Percentiles rank a stretch among this genome's conserved stretches.
phyloP scores from a whole-genome alignment of 2,329 filamentous ascomycete species.

The Xylaria sp. region DNA sequence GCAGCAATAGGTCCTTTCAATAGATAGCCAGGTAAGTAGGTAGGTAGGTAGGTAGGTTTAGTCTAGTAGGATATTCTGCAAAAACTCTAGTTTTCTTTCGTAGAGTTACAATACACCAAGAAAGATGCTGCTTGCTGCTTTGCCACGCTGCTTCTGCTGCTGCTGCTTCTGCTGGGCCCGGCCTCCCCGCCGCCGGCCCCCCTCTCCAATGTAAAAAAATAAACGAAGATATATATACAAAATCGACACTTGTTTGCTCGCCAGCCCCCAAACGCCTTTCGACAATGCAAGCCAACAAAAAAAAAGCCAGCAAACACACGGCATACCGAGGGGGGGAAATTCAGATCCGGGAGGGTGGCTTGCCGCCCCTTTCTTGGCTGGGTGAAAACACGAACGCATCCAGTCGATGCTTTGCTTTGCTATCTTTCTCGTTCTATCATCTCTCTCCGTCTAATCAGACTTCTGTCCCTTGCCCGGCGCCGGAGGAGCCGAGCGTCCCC shows the following conservation, averaged over 20 bases:
- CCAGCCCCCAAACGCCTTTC: slow-evolving; percentile 23
- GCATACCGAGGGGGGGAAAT: not conserved
- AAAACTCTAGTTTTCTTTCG: not conserved
- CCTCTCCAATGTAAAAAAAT: too few relatives aligned
- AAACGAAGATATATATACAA: slow-evolving; percentile 24
- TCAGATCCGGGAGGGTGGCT: too few relatives aligned
- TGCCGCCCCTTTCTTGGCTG: too few relatives aligned
- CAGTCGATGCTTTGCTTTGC: slow-evolving; percentile 13
- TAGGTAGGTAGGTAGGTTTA: not conserved
- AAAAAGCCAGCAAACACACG: slow-evolving; percentile 5
- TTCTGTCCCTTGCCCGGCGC: slow-evolving; percentile 47
- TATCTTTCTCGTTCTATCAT: not conserved
- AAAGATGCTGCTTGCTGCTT: too few relatives aligned
- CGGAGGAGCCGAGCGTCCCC: slow-evolving; percentile 42
- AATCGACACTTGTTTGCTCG: slow-evolving; percentile 8
- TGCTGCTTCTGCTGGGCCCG: too few relatives aligned
- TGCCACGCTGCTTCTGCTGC: too few relatives aligned
- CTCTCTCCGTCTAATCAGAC: slow-evolving; percentile 40
- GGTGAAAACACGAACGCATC: slow-evolving; percentile 6
- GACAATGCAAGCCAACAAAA: slow-evolving; percentile 27
- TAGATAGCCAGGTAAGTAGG: not conserved
- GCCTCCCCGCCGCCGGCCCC: too few relatives aligned
- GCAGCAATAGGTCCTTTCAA: too few relatives aligned
- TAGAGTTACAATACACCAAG: not conserved
- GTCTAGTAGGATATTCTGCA: not conserved